Evolutionary conservation across 2,329 filamentous ascomycete genomes (phyloP).

Genomic region (Pyrenophora tritici-repentis): DNA sequence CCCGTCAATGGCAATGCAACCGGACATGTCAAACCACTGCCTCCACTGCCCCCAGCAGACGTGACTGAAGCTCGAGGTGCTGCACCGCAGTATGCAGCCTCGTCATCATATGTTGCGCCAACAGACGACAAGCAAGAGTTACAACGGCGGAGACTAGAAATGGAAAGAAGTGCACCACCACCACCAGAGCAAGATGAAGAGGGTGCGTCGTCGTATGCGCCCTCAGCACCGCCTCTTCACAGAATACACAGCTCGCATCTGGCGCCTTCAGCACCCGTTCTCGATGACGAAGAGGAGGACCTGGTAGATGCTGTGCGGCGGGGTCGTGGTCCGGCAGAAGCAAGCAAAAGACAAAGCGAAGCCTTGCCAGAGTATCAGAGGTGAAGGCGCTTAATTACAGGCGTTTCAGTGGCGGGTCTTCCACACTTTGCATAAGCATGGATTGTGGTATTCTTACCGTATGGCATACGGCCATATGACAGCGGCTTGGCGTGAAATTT

Average conservation of each 20-base stretch:
- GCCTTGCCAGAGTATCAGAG: conserved; percentile 39
- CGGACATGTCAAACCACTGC: conserved; percentile 24
- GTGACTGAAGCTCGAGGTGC: conserved; percentile 19
- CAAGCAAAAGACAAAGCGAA: conserved; percentile 22
- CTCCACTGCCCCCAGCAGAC: conserved; percentile 27
- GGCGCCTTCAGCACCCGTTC: conserved; percentile 38
- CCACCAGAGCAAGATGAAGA: conserved; percentile 32
- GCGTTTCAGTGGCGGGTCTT: conserved; percentile 6
- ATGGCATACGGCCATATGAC: not conserved
- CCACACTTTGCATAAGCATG: not conserved
- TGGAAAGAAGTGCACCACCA: conserved; percentile 52
- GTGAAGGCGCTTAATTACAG: conserved; percentile 15
- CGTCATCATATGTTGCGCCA: conserved; percentile 39
- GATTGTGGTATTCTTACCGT: too few species aligned
- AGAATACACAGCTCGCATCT: conserved; percentile 17
- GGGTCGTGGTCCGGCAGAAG: conserved; percentile 15
- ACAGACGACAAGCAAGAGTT: conserved; percentile 81
- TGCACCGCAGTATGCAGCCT: conserved; percentile 34
- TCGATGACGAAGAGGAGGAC: conserved; percentile 43
- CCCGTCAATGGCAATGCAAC: conserved; percentile 13
- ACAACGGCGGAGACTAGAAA: conserved; percentile 55
- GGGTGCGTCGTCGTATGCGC: conserved; percentile 19
- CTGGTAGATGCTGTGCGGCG: conserved; percentile 37
- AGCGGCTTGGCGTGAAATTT: not conserved
- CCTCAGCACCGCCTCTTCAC: conserved; percentile 24